A percentile compares a stretch with the other conserved stretches of the same genome.
Evolutionary conservation across 345 rosid species (phyloP).

Genomic region (Combretum micranthum): DNA sequence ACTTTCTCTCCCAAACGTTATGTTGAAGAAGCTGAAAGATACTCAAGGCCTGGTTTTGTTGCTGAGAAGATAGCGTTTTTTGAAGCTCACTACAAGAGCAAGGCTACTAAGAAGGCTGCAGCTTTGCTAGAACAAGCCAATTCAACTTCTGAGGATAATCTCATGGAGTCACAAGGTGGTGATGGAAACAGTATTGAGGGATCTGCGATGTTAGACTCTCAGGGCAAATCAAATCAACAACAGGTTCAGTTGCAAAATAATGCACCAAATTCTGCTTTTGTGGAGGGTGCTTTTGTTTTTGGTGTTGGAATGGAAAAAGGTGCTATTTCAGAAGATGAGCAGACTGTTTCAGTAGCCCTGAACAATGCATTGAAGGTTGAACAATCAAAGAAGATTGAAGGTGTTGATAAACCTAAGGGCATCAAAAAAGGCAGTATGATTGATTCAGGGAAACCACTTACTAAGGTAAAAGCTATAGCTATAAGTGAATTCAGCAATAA

Average conservation of each 20-base stretch:
- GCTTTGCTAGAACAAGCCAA: conserved; percentile 61
- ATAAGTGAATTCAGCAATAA: background rate
- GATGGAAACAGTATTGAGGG: background rate
- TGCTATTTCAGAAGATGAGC: background rate
- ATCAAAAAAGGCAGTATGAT: background rate
- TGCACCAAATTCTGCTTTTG: background rate
- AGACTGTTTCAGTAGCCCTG: too few relatives aligned
- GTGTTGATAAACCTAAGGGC: conserved; percentile 4
- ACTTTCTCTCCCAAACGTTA: conserved; percentile 14
- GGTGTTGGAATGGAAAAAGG: conserved; percentile 16
- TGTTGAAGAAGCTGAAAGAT: conserved; percentile 19
- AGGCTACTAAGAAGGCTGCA: conserved; percentile 33
- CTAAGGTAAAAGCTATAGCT: conserved; percentile 30
- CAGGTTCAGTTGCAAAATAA: background rate
- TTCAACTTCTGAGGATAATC: conserved; percentile 8
- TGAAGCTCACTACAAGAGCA: conserved; percentile 18
- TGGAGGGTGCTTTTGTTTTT: background rate
- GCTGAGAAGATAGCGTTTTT: conserved; percentile 21
- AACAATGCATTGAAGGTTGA: too few relatives aligned
- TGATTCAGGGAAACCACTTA: conserved; percentile 31
- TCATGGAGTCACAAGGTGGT: conserved; percentile 13
- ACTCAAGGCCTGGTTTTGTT: conserved; percentile 13
- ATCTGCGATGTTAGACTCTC: background rate
- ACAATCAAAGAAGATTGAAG: too few relatives aligned
- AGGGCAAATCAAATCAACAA: conserved; percentile 7